Evolutionary conservation across 805 yeast species (phyloP), one percentile per base, ranked within the genome.

Genomic region (Ogataea thermomethanolica): DNA sequence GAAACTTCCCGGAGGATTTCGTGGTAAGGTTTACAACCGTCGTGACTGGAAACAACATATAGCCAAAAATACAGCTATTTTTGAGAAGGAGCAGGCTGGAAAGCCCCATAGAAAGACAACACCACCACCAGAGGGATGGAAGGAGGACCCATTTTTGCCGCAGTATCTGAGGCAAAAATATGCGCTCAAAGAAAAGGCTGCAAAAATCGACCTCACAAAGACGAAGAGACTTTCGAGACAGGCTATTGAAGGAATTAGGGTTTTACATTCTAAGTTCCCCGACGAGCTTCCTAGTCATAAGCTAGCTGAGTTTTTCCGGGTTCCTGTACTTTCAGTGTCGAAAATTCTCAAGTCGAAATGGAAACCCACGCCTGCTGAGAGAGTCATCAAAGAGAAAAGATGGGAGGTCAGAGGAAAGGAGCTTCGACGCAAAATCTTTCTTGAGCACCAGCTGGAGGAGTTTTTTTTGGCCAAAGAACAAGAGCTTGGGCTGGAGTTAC

Each of bases 241-340:
- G 33, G 76, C 82, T 8, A 85, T 88, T 73, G 77, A 74, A 13
- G 78, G 78, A 40, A 70, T 90, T 4, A 64, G 84, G 39, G 57
- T 67, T 4, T 51, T 88, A 33, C 83, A 78, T 50, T 61, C 61
- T 10, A 65, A 71, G 39, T 61, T 68, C 46, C 96, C 96, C 0
- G 69, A 74, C n/a, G 62, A 59, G 15, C 48, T 84, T 37, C 75
- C 73, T 4, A 71, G 81, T 2, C 64, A 66, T 3, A 81, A 78
- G 30, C 58, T 90, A 5, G 82, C 88, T 0, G 66, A 73, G 24
- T 73, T 73, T 54, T 89, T 83, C 61, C 67, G 73, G 35, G 71
- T 87, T 5, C 83, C 93, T 1, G 91, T 95, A 1, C 95, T 89
- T 50, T 85, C 90, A 0, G 74, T 89, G 2, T 68, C 95, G 43